Base-by-base conservation (phyloP, 441 rosid genomes). In the Hura crepitans region DNA sequence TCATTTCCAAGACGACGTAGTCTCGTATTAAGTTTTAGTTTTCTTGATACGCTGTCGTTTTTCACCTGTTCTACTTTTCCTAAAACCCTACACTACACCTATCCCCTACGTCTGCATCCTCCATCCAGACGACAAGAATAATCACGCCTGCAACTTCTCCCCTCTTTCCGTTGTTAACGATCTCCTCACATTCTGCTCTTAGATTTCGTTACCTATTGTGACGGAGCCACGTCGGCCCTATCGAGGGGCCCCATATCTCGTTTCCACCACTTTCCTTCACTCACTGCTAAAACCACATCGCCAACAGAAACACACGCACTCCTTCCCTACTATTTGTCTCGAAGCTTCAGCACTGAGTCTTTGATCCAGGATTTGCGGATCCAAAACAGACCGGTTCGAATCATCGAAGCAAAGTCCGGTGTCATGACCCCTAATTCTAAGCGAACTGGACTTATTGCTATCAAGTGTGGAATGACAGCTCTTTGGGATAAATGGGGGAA, bases 401-500 rank as follows among this genome's bases (percentile, higher is more conserved):
- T 88, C 71, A 84, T 89, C 25, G 93, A 86, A 63, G 85, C 92
- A 6, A 88, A 73, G 69, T 75, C 89, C 4, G 83, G 86, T 10
- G 78, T 77, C 59, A 95, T 95, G 99, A 79, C 81, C 67, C 77
- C 79, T 8, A 60, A 63, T 57, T 95, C 98, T 4, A 88, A 17
- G 80, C 88, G 97, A 30, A 84, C 97, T 1, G 97, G 99, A 62
- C 49, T 95, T 68, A 88, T 95, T n/a, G 99, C 97, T 15, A 85
- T 95, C 63, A 92, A 95, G 78, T 89, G 92, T 70, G 98, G 97
- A 28, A 92, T 95, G 97, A 81, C 91, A 8, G 99, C 93, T 45
- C 80, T 79, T 49, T 92, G 98, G 99, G 93, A 95, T 77, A 95
- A 95, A 83, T 95, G 99, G 99, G 97, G 97, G 39, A 84, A 85